Base-by-base conservation (phyloP, 2,329 filamentous ascomycete genomes). In the Fusarium sterilihyphosum region DNA sequence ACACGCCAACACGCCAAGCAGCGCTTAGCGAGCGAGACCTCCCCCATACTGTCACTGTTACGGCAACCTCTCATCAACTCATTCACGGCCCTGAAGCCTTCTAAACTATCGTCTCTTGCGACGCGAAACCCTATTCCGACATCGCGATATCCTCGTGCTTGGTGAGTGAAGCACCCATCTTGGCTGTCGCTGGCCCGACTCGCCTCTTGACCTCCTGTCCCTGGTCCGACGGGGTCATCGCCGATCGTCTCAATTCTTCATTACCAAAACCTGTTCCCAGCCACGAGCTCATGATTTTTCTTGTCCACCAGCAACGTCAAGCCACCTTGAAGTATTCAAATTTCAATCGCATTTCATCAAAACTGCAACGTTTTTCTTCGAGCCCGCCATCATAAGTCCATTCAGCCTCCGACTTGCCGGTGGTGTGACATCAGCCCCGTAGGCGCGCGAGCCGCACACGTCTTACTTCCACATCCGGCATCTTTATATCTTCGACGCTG, bases 21-120 rank as follows among this genome's bases (percentile, higher is more conserved):
- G 79, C 79, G 79, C 79, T 81, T 81, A 81, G 79, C 78, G 78
- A 81, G 79, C 78, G 78, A 80, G 73, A 75, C 73, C 50, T 73
- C 70, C 73, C 73, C 73, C 70, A 70, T 75, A 75, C 66, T 75
- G 69, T 73, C 67, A 77, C 73, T 76, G 74, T 74, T 75, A 76
- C 73, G 71, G 73, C 73, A 79, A 77, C 75, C 73, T 78, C 65
- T 68, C 78, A 75, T 80, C 79, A 80, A 74, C 73, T 78, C 74
- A 77, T 69, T 67, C 71, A 79, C 70, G 67, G 67, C 60, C 52
- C 66, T 73, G 43, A 31, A 53, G 65, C 61, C 74, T 71, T 66
- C 44, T 50, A 40, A 60, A 58, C 61, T 64, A 78, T 80, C 78
- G 63, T 69, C 67, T 73, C 70, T 68, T 71, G 71, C 69, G 77